These are phyloP conservation scores for Pleurotus giganteus DNA, from an alignment of 768 basidiomycete species.

Conservation along the genomic window DNA sequence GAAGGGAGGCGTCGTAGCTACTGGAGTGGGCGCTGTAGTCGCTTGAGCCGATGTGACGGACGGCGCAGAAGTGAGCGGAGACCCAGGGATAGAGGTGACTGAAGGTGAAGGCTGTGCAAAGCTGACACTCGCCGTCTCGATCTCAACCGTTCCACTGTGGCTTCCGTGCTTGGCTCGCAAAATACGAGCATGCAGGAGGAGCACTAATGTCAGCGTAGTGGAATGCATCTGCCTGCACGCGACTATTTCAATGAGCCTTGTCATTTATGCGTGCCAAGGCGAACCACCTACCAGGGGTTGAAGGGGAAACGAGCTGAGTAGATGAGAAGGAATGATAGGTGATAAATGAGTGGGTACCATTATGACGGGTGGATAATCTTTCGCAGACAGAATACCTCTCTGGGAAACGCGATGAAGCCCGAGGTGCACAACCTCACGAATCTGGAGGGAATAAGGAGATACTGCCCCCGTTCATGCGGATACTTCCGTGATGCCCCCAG, in stretches of 20 bases:
- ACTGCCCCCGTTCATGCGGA: neutral
- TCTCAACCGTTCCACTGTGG: too few relatives aligned
- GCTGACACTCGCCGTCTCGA: too few relatives aligned
- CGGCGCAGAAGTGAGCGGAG: neutral
- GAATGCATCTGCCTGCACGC: neutral
- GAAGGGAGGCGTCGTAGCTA: slow-evolving; percentile 2
- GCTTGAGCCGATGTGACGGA: neutral
- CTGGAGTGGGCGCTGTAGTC: neutral
- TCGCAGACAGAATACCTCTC: neutral
- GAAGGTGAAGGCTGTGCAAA: too few relatives aligned
- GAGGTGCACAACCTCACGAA: neutral
- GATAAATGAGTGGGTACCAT: neutral
- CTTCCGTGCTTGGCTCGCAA: too few relatives aligned
- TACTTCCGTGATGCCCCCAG: slow-evolving; percentile 3
- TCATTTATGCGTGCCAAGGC: neutral
- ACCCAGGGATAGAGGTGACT: neutral
- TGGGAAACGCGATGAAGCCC: neutral
- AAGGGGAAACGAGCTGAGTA: neutral
- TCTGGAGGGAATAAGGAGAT: neutral
- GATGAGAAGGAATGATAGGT: neutral
- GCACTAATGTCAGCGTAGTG: neutral
- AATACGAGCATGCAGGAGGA: too few relatives aligned
- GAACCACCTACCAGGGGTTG: neutral
- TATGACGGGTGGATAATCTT: neutral
- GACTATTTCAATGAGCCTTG: too few relatives aligned